Percentiles rank a stretch among this genome's conserved stretches.
These are phyloP conservation scores for Takashimella koratensis DNA, from an alignment of 1,284 basidiomycete species.

Conservation along the genomic window DNA sequence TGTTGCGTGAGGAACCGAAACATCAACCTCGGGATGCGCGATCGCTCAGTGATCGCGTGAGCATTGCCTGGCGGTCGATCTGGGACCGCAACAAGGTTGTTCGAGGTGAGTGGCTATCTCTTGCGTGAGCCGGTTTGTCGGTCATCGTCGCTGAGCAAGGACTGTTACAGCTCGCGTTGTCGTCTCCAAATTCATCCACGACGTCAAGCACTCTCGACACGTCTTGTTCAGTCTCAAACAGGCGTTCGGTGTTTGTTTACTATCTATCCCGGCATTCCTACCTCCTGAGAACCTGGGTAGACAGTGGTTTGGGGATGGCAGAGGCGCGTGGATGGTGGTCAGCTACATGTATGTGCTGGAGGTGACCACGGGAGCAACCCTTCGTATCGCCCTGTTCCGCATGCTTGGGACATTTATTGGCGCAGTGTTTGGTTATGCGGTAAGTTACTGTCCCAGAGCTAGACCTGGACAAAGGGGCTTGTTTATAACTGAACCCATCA, in stretches of 20 bases:
- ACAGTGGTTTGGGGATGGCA: slow-evolving; percentile 43
- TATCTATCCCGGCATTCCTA: slow-evolving; percentile 50
- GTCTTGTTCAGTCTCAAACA: slow-evolving; percentile 50
- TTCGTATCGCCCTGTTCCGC: slow-evolving; percentile 50
- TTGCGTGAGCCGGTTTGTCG: no score
- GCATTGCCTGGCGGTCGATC: slow-evolving; percentile 26
- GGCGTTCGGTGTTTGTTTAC: slow-evolving; percentile 46
- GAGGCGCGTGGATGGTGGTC: slow-evolving; percentile 50
- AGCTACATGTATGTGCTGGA: slow-evolving; percentile 53
- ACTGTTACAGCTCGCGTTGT: slow-evolving; percentile 36
- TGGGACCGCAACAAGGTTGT: slow-evolving; percentile 36
- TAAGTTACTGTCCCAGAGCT: no score
- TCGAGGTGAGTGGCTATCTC: slow-evolving; percentile 14
- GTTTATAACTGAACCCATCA: no score
- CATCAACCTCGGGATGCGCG: not conserved
- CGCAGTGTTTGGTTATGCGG: slow-evolving; percentile 46
- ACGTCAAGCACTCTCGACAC: slow-evolving; percentile 48
- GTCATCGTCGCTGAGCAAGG: no score
- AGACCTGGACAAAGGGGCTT: no score
- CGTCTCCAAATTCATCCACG: slow-evolving; percentile 32
- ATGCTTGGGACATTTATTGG: slow-evolving; percentile 51
- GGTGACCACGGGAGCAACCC: slow-evolving; percentile 51
- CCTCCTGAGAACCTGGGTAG: slow-evolving; percentile 31
- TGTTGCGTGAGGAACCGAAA: slow-evolving; percentile 7
- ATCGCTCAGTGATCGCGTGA: not conserved